Evolutionary conservation across 495 filamentous ascomycete species (phyloP).

Genomic region (Hypoxylon trugodes): DNA sequence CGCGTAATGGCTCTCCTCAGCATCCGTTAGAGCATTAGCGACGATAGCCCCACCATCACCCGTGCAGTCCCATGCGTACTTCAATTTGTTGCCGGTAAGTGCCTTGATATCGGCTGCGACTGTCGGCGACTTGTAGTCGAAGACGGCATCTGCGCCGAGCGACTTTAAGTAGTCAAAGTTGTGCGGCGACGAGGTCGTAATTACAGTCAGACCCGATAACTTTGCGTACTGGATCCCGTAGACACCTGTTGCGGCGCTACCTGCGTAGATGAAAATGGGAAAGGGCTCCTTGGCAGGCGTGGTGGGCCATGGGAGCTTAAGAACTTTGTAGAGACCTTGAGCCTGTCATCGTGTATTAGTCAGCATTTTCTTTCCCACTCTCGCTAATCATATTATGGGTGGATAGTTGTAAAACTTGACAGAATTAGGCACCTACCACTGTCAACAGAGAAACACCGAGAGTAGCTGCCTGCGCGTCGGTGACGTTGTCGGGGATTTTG

Average conservation of each 20-base stretch:
- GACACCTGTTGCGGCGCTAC: constrained; percentile 58
- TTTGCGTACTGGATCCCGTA: constrained; percentile 58
- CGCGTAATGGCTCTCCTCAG: constrained; percentile 32
- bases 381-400: not conserved
- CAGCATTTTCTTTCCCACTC: not conserved
- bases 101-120: constrained; percentile 47
- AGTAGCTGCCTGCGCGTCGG: constrained; percentile 56
- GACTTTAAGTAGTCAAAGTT: constrained; percentile 53
- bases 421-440: constrained; percentile 41
- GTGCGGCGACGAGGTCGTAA: constrained; percentile 53
- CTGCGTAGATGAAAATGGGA: constrained; percentile 60
- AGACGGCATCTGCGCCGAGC: constrained; percentile 53
- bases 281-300: constrained; percentile 35
- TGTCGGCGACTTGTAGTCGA: constrained; percentile 56
- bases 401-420: not conserved
- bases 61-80: constrained; percentile 50
- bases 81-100: constrained; percentile 38
- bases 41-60: constrained; percentile 26
- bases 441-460: constrained; percentile 58
- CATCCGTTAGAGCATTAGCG: constrained; percentile 41
- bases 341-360: constrained; percentile 34
- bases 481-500: constrained; percentile 50
- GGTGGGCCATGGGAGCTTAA: constrained; percentile 49
- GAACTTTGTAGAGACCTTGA: constrained; percentile 56
- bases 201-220: constrained; percentile 55